Base-by-base conservation (phyloP, 257 asterid species). In the Primulina huaijiensis region DNA sequence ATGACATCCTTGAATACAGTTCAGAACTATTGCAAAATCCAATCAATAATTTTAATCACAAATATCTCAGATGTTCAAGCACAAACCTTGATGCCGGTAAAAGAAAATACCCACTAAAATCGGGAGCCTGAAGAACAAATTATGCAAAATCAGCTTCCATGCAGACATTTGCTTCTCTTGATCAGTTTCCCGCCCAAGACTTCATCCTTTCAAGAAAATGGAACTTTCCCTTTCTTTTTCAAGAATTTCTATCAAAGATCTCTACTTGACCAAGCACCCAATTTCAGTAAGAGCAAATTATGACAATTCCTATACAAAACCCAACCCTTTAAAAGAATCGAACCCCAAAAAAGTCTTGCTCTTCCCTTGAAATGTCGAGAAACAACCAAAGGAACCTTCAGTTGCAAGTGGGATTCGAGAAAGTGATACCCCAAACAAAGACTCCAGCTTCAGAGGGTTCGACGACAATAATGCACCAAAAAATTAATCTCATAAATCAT, bases 1-100 rank as follows among this genome's bases (percentile, higher is more conserved):
- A 65, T 52, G 84, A 62, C 92, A 86, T 83, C 38, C 78, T 86
- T 76, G 71, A 73, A 76, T 25, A 60, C 60, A 68, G 74, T 17
- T 53, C 62, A 59, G 31, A 74, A 31, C 33, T 73, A 61, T 62
- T 16, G 46, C 55, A 70, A 60, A 35, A 52, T 65, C 29, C 40
- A 60, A 59, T 19, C 37, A 52, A 17, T 2, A 30, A 8, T 20
- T 38, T 63, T 37, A 34, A 34, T 43, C 12, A 30, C 35, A 9
- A 20, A 29, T 37, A 65, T 67, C 12, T 73, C 40, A 30, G 60
- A 73, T 55, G 52, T 33, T 60, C 35, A 40, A 29, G 56, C 56
- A 46, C 56, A 16, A 23, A 61, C 9, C 19, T 30, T 27, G 60
- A 67, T 56, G 52, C 20, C 19, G 61, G 31, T 60, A 55, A 6